Base-by-base conservation (phyloP, 139 green algal species). In the Coccomyxa sp. region DNA sequence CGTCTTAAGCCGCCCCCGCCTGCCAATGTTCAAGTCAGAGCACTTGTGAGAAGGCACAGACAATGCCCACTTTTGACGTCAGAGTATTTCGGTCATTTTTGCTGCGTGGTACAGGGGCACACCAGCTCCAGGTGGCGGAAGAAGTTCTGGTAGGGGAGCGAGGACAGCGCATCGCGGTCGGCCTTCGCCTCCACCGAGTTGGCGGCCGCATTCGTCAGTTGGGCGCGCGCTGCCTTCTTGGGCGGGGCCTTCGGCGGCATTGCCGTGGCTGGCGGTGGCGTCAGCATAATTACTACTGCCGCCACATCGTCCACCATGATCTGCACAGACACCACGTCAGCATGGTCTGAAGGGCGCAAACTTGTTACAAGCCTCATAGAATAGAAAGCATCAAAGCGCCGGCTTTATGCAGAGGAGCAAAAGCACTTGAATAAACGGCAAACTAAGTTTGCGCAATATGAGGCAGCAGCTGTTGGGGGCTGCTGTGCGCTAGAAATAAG, bases 61-160 rank as follows among this genome's bases (percentile, higher is more conserved):
- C 14, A 14, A 16, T 68, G 21, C 7, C 18, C 63, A 71, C 63
- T 28, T 71, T 25, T 71, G 63, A 25, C 63, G 63, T 71, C 38
- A 51, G 38, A n/a, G 38, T 51, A 51, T 21, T 25, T 71, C 18
- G 9, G 63, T 1, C 63, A 71, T 71, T 11, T 71, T 9, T 51
- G 3, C 38, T 28, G 63, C 63, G 21, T 28, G 63, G 1, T 71
- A 21, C 18, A 28, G 63, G 63, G 63, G 63, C 63, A 25, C 21
- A 71, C 63, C 63, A 71, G 63, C 63, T 71, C 18, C 23, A 77
- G 71, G 71, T 77, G n/a, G 23, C 27, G 27, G n/a, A 77, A 77
- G 71, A 51, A 77, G 71, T 77, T 77, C n/a, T 77, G 71, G 71
- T 77, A 77, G 71, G 71, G 71, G 23, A 77, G 71, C 23, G 25